phyloP scores from a whole-genome alignment of 805 yeast genomes.

The Metschnikowia matae region DNA sequence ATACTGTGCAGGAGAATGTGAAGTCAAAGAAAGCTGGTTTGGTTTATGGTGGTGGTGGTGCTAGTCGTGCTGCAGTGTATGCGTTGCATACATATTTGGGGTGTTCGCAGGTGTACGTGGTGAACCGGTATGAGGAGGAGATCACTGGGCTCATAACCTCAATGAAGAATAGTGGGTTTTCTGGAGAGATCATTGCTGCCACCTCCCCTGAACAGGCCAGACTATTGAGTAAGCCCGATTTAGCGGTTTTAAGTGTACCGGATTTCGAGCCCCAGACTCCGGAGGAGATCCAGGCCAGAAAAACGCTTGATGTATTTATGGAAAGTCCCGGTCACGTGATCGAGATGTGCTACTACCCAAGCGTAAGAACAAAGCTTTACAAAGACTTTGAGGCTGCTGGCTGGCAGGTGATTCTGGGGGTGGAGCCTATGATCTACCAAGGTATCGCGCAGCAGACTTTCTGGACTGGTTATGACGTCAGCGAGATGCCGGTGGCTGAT shows the following conservation, averaged over 20 bases:
- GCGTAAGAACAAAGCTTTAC: conserved; percentile 22
- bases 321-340: conserved; percentile 24
- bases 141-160: conserved; percentile 19
- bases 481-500: conserved; percentile 23
- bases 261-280: conserved; percentile 23
- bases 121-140: conserved; percentile 27
- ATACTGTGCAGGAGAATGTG: conserved; percentile 7
- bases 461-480: conserved; percentile 27
- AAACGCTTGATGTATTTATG: conserved; percentile 25
- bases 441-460: conserved; percentile 29
- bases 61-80: conserved; percentile 30
- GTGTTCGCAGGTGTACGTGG: conserved; percentile 25
- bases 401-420: conserved; percentile 30
- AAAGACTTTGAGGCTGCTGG: conserved; percentile 20
- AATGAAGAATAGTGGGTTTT: conserved; percentile 22
- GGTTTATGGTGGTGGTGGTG: conserved; percentile 36
- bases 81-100: conserved; percentile 24
- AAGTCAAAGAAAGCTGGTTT: conserved; percentile 21
- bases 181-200: conserved; percentile 25
- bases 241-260: conserved; percentile 29
- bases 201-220: conserved; percentile 22
- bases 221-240: conserved; percentile 16
- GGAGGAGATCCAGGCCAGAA: conserved; percentile 23
- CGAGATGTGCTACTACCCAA: conserved; percentile 36
- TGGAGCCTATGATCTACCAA: conserved; percentile 30